Base-by-base conservation (phyloP, 2,329 filamentous ascomycete species). In the Penicillium thymicola region DNA sequence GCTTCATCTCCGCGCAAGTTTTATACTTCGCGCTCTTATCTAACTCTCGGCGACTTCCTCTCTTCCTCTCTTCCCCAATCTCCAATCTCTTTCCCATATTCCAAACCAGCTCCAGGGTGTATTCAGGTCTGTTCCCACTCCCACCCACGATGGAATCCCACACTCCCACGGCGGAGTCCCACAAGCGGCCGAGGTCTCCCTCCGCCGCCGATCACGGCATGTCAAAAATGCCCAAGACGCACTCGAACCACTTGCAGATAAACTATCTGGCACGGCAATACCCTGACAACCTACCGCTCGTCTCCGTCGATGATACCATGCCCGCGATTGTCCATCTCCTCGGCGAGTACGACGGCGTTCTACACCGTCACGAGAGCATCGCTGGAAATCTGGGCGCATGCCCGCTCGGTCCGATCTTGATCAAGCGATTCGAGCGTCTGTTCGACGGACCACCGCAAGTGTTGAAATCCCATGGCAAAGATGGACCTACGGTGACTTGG, bases 331-430 rank as follows among this genome's bases (percentile, higher is more conserved):
- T 94, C 45, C 79, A 83, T 40, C 80, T 92, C 59, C 84, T 96
- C 57, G 82, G 83, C 68, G 87, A 92, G 65, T 96, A 96, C 74
- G 90, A 92, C 82, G 90, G 87, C 62, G 89, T 94, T 16, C 79
- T 96, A 51, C 89, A 90, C 67, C 85, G 90, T 54, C 89, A 93
- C 72, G 91, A 96, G 76, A 93, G 89, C 72, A 85, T 96, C 66
- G 92, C 91, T 45, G 88, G 89, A 56, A 93, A 91, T 67, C 81
- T 96, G 27, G 91, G 91, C 65, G 91, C 90, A 54, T 89, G 90
- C 64, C 87, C 92, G 18, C 84, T 92, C 1, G 90, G 89, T 0
- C 90, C 90, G 25, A 90, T 92, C 50, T 77, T 96, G 60, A 85
- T 96, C 66, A 92, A 92, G 74, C 88, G 90, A 41, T 91, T 96